Percentiles rank a stretch among this genome's conserved stretches.
These are phyloP conservation scores for Alternaria viburni DNA, from an alignment of 2,329 filamentous ascomycete genomes.

Conservation along the genomic window DNA sequence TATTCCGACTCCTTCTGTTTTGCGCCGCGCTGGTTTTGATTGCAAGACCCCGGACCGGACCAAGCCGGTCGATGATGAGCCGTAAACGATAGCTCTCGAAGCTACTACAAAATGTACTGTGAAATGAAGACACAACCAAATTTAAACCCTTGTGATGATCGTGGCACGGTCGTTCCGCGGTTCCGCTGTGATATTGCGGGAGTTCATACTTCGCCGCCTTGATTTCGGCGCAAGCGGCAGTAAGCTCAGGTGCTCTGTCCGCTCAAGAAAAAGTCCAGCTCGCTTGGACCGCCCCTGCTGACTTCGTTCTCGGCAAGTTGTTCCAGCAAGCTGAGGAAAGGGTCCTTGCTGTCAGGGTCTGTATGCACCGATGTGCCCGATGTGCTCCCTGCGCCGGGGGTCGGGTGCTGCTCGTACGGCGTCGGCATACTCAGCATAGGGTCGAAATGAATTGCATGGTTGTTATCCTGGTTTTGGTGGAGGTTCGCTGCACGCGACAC, in stretches of 20 bases:
- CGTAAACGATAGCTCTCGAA: conserved; percentile 16
- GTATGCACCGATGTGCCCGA: conserved; percentile 49
- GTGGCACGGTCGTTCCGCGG: conserved; percentile 1
- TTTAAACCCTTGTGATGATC: neutral
- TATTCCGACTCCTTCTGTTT: conserved; percentile 1
- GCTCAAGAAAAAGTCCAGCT: conserved; percentile 77
- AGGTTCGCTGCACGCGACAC: conserved; percentile 29
- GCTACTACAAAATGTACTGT: conserved; percentile 16
- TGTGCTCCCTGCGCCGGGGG: conserved; percentile 53
- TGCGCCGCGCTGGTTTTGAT: conserved; percentile 19
- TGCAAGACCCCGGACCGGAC: neutral
- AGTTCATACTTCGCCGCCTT: neutral
- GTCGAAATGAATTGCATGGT: conserved; percentile 35
- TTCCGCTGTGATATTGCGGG: conserved; percentile 3
- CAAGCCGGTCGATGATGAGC: conserved; percentile 2
- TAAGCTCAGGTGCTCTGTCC: conserved; percentile 35
- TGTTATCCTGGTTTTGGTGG: conserved; percentile 23
- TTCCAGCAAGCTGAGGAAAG: conserved; percentile 78
- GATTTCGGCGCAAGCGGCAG: conserved; percentile 3
- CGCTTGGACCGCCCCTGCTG: conserved; percentile 69
- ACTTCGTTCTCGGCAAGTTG: conserved; percentile 84
- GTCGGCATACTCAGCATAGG: conserved; percentile 52
- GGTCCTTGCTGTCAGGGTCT: conserved; percentile 70
- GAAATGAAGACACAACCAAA: conserved; percentile 10
- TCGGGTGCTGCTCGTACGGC: conserved; percentile 52